Percentiles rank a stretch among this genome's conserved stretches.
Evolutionary conservation across 2,329 filamentous ascomycete genomes (phyloP).

Genomic region (Ophiocordyceps robertsii): DNA sequence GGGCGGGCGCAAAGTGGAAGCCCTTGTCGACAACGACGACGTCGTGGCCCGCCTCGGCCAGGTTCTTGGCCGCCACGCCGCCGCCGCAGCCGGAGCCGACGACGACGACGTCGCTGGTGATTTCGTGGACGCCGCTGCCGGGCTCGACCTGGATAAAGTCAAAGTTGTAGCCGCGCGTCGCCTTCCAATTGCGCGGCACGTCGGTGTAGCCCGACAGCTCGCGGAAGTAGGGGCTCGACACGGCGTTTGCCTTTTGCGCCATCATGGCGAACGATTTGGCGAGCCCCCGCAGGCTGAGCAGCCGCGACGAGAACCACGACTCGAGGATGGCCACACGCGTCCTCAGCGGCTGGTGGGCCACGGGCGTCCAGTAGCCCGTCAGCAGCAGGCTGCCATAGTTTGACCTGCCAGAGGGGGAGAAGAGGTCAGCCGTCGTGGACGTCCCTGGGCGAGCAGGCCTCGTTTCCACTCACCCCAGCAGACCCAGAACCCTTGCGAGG

Average conservation of each 20-base stretch:
- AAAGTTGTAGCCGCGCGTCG: slow-evolving; percentile 39
- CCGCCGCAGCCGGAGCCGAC: slow-evolving; percentile 82
- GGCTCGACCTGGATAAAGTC: slow-evolving; percentile 45
- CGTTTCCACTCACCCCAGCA: slow-evolving; percentile 28
- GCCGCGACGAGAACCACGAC: slow-evolving; percentile 45
- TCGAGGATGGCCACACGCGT: slow-evolving; percentile 49
- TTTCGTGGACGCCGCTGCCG: slow-evolving; percentile 32
- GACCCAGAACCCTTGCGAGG: slow-evolving; percentile 24
- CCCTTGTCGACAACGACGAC: slow-evolving; percentile 76
- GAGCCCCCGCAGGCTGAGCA: slow-evolving; percentile 40
- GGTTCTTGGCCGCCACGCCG: slow-evolving; percentile 65
- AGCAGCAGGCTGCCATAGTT: slow-evolving; percentile 49
- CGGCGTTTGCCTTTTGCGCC: slow-evolving; percentile 39
- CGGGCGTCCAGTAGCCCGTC: slow-evolving; percentile 51
- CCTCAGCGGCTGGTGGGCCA: slow-evolving; percentile 46
- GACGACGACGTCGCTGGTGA: slow-evolving; percentile 73
- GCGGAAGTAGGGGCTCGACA: slow-evolving; percentile 40
- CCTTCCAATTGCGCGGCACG: slow-evolving; percentile 34
- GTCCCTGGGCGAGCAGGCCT: background rate
- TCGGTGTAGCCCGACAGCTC: slow-evolving; percentile 44
- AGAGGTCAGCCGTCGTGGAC: background rate
- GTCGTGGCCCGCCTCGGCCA: slow-evolving; percentile 60
- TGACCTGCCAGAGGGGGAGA: slow-evolving; percentile 28
- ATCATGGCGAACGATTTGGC: slow-evolving; percentile 41
- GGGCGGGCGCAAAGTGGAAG: slow-evolving; percentile 59